Base-by-base conservation (phyloP, 176 grass and related monocot genomes). In the Zoysia pacifica region DNA sequence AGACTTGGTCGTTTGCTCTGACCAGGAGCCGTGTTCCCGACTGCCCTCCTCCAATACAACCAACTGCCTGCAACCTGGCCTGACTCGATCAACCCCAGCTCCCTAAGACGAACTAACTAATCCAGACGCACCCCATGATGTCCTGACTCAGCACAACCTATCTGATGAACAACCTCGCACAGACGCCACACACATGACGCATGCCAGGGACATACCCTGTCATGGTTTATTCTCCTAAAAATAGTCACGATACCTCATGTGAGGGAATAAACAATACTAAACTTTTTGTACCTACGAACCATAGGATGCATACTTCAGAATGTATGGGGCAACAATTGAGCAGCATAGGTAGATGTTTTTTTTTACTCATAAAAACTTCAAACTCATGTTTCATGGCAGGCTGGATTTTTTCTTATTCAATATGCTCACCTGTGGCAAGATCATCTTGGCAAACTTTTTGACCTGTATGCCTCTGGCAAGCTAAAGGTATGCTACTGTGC, bases 351-450 rank as follows among this genome's bases (percentile, higher is more conserved):
- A 69, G 65, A 36, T 78, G 60, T 44, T 63, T 58, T 11, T 36
- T 28, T 36, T 36, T 9, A 1, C 28, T 28, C 28, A 28, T 9
- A 36, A 35, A 4, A 36, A 4, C 9, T 62, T 62, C 36, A 9
- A 62, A 62, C 20, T 62, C 10, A 0, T 19, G 6, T 62, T 62
- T 11, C 7, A 36, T 62, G 59, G 7, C 20, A 62, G 91, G 88
- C 91, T 86, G 88, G 91, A 7, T 94, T 94, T 90, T 94, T 90
- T 35, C 79, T 94, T 42, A 15, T 90, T 75, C 88, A 94, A 66
- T 79, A 90, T 74, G 82, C 91, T 59, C 76, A 86, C 81, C 76
- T 94, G 76, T 94, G 80, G 80, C 83, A 91, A 91, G 76, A 84
- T 59, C 91, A 94, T 88, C 86, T 94, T 67, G 83, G 88, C 54